Conservation (phyloP, 345 rosid genomes). For the Arabidopsis arenosa region DNA sequence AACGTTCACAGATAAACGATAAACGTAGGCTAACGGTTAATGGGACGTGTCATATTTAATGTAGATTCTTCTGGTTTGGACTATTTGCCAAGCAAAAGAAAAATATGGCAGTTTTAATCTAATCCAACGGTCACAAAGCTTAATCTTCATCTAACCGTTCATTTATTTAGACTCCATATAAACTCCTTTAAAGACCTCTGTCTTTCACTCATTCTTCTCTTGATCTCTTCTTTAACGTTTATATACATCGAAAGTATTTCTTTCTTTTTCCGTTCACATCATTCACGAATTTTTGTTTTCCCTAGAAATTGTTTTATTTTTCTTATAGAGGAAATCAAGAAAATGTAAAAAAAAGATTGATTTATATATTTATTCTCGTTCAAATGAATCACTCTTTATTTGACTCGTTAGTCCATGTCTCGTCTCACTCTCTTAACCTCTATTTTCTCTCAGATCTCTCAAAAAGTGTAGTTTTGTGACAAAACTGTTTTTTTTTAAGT, state of each 20-base stretch:
- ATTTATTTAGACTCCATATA: constrained; percentile 12
- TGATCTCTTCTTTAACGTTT: constrained; percentile 28
- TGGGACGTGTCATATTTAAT: constrained; percentile 22
- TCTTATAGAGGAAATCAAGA: background rate
- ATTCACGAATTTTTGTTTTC: background rate
- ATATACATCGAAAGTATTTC: background rate
- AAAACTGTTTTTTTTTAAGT: background rate
- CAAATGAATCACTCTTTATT: constrained; percentile 27
- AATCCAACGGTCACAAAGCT: constrained; percentile 38
- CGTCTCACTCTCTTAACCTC: constrained; percentile 13
- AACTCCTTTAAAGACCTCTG: constrained; percentile 28
- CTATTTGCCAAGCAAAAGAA: background rate
- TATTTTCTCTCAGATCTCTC: background rate
- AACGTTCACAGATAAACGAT: background rate
- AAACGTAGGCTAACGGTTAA: constrained; percentile 29
- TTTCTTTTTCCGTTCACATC: background rate
- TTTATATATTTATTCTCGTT: background rate
- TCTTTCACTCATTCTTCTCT: constrained; percentile 28
- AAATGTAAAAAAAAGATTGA: constrained; percentile 13
- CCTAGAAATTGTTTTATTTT: background rate
- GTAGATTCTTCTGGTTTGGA: constrained; percentile 32
- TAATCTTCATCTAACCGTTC: constrained; percentile 38
- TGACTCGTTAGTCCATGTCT: constrained; percentile 2
- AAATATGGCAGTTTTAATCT: constrained; percentile 9
- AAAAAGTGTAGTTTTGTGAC: constrained; percentile 21